Evolutionary conservation across 306 rosid species (phyloP).

Genomic region (Quercus parvula): DNA sequence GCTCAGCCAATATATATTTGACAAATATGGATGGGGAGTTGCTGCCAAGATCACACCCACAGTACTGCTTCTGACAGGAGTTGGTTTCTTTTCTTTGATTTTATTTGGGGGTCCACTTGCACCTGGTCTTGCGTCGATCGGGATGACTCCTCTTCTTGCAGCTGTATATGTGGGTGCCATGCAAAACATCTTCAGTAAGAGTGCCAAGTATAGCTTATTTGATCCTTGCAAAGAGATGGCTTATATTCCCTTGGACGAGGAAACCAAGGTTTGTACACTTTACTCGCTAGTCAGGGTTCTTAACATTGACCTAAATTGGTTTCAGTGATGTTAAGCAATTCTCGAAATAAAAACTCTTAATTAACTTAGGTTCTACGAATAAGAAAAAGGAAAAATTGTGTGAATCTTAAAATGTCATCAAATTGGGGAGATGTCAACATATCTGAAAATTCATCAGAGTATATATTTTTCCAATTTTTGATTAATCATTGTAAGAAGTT

Average conservation of each 20-base stretch:
- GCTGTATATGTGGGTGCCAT: slow-evolving; percentile 98
- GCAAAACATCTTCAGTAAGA: slow-evolving; percentile 99
- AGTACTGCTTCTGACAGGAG: slow-evolving; percentile 83
- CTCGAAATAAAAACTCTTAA: not conserved
- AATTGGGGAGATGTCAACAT: not conserved
- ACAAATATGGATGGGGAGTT: slow-evolving; percentile 94
- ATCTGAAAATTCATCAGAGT: not conserved
- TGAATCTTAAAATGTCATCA: not conserved
- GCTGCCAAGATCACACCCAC: slow-evolving; percentile 95
- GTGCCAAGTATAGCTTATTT: slow-evolving; percentile 96
- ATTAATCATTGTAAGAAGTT: not conserved
- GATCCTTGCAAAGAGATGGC: slow-evolving; percentile 99
- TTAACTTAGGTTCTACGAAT: not conserved
- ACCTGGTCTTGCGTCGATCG: slow-evolving; percentile 60
- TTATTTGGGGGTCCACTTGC: slow-evolving; percentile 74
- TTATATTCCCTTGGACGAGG: slow-evolving; percentile 96
- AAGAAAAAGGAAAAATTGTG: not conserved
- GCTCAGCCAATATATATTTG: slow-evolving; percentile 75
- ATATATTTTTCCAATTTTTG: not conserved
- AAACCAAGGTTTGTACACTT: slow-evolving; percentile 70
- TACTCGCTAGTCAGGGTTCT: slow-evolving; percentile 3
- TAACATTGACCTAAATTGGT: not conserved
- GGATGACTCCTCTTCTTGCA: slow-evolving; percentile 97
- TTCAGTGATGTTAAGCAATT: not conserved
- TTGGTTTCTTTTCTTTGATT: slow-evolving; percentile 81